Percentiles rank a stretch among this genome's conserved stretches.
Conservation (phyloP, 2,329 filamentous ascomycete genomes). For the Periglandula ipomoeae region DNA sequence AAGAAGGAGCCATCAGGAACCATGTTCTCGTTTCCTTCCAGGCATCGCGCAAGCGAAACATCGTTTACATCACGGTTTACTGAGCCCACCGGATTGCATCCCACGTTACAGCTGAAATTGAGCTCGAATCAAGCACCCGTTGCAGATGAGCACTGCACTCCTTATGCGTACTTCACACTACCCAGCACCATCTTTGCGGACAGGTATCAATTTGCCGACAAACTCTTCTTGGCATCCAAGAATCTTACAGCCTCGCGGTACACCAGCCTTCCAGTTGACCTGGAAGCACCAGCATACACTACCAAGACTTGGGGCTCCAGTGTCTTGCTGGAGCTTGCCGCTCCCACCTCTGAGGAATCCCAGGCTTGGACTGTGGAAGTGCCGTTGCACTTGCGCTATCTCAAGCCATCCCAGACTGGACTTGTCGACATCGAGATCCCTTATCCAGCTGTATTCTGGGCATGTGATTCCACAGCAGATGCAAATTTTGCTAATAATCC, state of each 20-base stretch:
- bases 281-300: slow-evolving; percentile 83
- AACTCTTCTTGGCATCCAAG: slow-evolving; percentile 71
- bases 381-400: slow-evolving; percentile 79
- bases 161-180: slow-evolving; percentile 75
- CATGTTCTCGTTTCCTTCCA: slow-evolving; percentile 74
- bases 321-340: slow-evolving; percentile 64
- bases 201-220: slow-evolving; percentile 71
- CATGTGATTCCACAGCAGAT: slow-evolving; percentile 59
- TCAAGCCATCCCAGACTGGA: slow-evolving; percentile 51
- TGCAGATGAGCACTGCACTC: slow-evolving; percentile 52
- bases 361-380: slow-evolving; percentile 58
- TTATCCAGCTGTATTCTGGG: slow-evolving; percentile 85
- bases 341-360: slow-evolving; percentile 31
- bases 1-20: slow-evolving; percentile 63
- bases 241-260: slow-evolving; percentile 62
- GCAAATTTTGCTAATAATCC: slow-evolving; percentile 67
- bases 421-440: slow-evolving; percentile 52
- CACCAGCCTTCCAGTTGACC: slow-evolving; percentile 68
- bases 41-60: slow-evolving; percentile 54
- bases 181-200: slow-evolving; percentile 78
- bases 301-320: slow-evolving; percentile 70
- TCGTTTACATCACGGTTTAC: slow-evolving; percentile 57
- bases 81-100: slow-evolving; percentile 74
- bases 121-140: slow-evolving; percentile 40
- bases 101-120: slow-evolving; percentile 62